These are phyloP conservation scores for Aspergillus udagawae DNA, from an alignment of 2,329 filamentous ascomycete genomes.

Conservation along the genomic window DNA sequence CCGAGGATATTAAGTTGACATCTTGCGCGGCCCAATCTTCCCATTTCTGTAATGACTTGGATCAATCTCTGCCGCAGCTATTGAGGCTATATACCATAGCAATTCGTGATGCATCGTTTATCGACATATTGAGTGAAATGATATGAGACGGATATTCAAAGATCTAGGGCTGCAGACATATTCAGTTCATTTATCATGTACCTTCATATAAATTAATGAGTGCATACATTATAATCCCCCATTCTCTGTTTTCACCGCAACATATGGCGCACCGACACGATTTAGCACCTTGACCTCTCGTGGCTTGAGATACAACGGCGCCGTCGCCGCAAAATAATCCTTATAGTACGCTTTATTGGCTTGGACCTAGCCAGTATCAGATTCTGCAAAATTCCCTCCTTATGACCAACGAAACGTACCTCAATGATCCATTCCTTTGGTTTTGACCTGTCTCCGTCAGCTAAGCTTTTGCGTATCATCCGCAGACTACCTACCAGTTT, in stretches of 20 bases:
- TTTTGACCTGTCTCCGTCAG: constrained; percentile 13
- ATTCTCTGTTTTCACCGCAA: background rate
- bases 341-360: constrained; percentile 42
- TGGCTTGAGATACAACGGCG: constrained; percentile 40
- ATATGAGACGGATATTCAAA: no score
- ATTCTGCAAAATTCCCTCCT: background rate
- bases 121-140: no score
- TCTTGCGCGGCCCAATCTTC: no score
- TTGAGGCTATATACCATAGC: no score
- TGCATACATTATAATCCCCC: background rate
- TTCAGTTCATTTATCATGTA: no score
- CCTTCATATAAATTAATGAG: no score
- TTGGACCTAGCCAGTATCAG: constrained; percentile 23
- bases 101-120: no score
- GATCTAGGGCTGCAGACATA: no score
- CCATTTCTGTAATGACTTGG: no score
- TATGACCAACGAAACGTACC: constrained; percentile 5
- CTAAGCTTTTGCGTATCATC: constrained; percentile 13
- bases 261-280: constrained; percentile 14
- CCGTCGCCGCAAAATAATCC: constrained; percentile 37
- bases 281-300: constrained; percentile 31
- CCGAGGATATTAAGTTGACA: no score
- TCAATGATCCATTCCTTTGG: constrained; percentile 28
- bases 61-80: no score
- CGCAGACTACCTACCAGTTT: no score